Conservation (phyloP, 2,329 filamentous ascomycete genomes). For the Tolypocladium pustulatum region DNA sequence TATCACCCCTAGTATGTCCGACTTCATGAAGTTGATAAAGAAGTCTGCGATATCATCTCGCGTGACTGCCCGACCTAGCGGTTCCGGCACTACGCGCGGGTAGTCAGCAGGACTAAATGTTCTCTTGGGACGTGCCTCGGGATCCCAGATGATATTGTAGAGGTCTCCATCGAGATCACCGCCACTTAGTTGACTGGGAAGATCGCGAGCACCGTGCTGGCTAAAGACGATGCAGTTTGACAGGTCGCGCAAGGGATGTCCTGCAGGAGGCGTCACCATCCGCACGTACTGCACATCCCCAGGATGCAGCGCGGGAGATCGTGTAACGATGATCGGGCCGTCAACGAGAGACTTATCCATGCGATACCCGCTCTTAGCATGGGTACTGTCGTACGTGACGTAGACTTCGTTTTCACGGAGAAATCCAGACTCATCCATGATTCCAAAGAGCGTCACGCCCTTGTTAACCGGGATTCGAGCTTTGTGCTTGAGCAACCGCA, state of each 20-base stretch:
- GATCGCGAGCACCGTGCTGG: slow-evolving; percentile 56
- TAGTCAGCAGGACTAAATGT: slow-evolving; percentile 59
- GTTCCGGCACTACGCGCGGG: slow-evolving; percentile 40
- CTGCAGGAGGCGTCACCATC: slow-evolving; percentile 48
- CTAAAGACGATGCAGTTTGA: slow-evolving; percentile 74
- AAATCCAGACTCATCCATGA: slow-evolving; percentile 71
- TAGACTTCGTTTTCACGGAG: slow-evolving; percentile 60
- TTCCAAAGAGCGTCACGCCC: slow-evolving; percentile 68
- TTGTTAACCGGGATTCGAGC: slow-evolving; percentile 61
- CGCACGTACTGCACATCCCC: slow-evolving; percentile 63
- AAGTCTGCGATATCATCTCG: slow-evolving; percentile 64
- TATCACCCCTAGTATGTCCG: slow-evolving; percentile 55
- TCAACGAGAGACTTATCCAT: slow-evolving; percentile 19
- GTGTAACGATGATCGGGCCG: slow-evolving; percentile 52
- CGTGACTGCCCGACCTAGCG: slow-evolving; percentile 51
- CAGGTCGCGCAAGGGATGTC: slow-evolving; percentile 50
- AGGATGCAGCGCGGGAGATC: slow-evolving; percentile 73
- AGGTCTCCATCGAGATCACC: slow-evolving; percentile 79
- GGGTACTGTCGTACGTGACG: slow-evolving; percentile 40
- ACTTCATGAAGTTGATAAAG: slow-evolving; percentile 68
- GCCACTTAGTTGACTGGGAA: slow-evolving; percentile 69
- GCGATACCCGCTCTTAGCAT: slow-evolving; percentile 10
- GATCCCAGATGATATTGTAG: slow-evolving; percentile 71
- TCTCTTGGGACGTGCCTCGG: slow-evolving; percentile 27
- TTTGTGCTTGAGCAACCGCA: slow-evolving; percentile 69